Conservation (phyloP, 495 filamentous ascomycete genomes). For the Aspergillus coremiiformis region DNA sequence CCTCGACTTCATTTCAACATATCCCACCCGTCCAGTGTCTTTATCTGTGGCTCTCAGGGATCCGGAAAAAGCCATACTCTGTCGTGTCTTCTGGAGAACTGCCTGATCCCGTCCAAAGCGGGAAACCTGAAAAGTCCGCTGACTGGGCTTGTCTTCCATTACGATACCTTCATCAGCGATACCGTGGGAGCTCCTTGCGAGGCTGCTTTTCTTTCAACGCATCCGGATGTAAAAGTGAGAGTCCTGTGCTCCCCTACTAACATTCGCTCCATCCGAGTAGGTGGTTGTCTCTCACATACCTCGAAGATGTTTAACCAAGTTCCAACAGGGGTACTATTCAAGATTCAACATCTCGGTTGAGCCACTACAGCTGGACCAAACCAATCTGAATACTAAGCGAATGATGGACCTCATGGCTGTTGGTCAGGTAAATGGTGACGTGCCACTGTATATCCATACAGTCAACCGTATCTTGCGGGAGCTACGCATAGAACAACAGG, state of each 20-base stretch:
- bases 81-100: constrained; percentile 63
- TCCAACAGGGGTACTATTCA: constrained; percentile 18
- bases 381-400: constrained; percentile 52
- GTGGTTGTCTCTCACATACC: too few species aligned
- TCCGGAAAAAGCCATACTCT: constrained; percentile 71
- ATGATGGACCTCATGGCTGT: constrained; percentile 67
- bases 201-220: constrained; percentile 56
- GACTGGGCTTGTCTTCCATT: constrained; percentile 62
- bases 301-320: too few species aligned
- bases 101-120: constrained; percentile 37
- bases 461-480: constrained; percentile 54
- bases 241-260: constrained; percentile 62
- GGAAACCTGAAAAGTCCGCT: constrained; percentile 43
- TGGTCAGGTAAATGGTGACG: constrained; percentile 29
- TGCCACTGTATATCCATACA: constrained; percentile 57
- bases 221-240: constrained; percentile 46
- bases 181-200: constrained; percentile 55
- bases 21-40: constrained; percentile 57
- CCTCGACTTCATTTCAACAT: constrained; percentile 58
- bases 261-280: constrained; percentile 38
- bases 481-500: constrained; percentile 44
- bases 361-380: constrained; percentile 49
- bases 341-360: constrained; percentile 40
- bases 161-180: constrained; percentile 52
- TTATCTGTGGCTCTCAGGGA: constrained; percentile 73